Evolutionary conservation across 2,329 filamentous ascomycete genomes (phyloP).

Genomic region (Arachnomyces sp.): DNA sequence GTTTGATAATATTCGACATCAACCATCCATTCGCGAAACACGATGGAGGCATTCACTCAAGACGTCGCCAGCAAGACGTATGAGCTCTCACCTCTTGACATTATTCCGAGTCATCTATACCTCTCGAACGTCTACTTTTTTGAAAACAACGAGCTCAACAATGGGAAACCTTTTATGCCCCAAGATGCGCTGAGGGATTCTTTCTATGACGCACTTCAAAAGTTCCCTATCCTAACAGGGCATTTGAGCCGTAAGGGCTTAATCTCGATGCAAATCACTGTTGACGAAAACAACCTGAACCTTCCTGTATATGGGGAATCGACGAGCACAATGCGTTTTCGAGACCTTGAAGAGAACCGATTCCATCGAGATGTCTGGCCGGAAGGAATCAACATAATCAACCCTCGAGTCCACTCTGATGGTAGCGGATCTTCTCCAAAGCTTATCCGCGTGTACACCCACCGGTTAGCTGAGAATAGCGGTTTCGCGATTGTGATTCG

Average conservation of each 20-base stretch:
- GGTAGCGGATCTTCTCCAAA: not conserved
- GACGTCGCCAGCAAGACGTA: not conserved
- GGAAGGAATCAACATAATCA: not conserved
- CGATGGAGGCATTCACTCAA: not conserved
- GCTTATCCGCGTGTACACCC: conserved; percentile 1
- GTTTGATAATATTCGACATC: no score
- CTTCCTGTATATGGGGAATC: not conserved
- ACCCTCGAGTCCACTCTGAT: not conserved
- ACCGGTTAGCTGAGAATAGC: not conserved
- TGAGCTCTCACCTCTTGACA: conserved; percentile 1
- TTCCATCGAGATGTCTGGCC: not conserved
- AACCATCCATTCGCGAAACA: not conserved
- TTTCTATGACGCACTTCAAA: not conserved
- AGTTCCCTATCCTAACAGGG: conserved; percentile 1
- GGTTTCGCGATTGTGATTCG: conserved; percentile 1
- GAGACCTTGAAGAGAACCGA: not conserved
- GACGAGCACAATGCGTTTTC: not conserved
- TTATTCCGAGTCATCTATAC: conserved; percentile 3
- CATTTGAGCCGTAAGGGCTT: not conserved
- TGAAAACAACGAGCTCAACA: not conserved
- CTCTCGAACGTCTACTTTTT: conserved; percentile 3
- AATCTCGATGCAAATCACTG: conserved; percentile 2
- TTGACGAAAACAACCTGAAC: not conserved
- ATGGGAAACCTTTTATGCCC: no score
- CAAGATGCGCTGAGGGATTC: no score